Conservation (phyloP, 192 early-diverging fungal genomes). For the Linnemannia hyalina region DNA sequence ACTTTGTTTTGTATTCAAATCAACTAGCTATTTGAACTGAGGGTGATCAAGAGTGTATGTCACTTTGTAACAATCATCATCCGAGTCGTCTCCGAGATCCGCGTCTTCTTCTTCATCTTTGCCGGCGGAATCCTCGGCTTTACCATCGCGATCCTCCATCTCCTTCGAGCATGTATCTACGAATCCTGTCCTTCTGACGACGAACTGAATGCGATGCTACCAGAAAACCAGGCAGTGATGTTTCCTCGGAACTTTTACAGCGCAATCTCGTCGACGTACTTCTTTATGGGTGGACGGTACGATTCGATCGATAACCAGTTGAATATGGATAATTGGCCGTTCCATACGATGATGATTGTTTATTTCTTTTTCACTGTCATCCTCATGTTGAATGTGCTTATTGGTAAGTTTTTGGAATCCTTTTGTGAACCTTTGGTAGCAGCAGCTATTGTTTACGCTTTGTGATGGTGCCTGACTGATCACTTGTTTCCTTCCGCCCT, state of each 20-base stretch:
- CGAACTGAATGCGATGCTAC: not conserved
- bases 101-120: constrained; percentile 12
- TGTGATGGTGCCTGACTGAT: not conserved
- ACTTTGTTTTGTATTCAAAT: not conserved
- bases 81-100: constrained; percentile 4
- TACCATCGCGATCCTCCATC: constrained; percentile 18
- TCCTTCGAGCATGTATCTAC: not conserved
- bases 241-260: not conserved
- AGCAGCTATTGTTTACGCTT: not conserved
- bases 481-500: not conserved
- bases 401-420: not conserved
- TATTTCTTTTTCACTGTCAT: constrained; percentile 33
- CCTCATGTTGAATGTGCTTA: constrained; percentile 33
- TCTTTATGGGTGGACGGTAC: not conserved
- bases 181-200: not conserved
- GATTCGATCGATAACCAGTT: not conserved
- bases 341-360: constrained; percentile 24
- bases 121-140: constrained; percentile 28
- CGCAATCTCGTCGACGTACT: not conserved
- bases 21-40: constrained; percentile 2
- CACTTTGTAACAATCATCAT: constrained; percentile 10
- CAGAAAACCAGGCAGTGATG: not conserved
- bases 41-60: constrained; percentile 1
- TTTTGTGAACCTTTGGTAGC: not conserved
- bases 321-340: constrained; percentile 8